Base-by-base conservation (phyloP, 306 rosid species). In the Castanea crenata region DNA sequence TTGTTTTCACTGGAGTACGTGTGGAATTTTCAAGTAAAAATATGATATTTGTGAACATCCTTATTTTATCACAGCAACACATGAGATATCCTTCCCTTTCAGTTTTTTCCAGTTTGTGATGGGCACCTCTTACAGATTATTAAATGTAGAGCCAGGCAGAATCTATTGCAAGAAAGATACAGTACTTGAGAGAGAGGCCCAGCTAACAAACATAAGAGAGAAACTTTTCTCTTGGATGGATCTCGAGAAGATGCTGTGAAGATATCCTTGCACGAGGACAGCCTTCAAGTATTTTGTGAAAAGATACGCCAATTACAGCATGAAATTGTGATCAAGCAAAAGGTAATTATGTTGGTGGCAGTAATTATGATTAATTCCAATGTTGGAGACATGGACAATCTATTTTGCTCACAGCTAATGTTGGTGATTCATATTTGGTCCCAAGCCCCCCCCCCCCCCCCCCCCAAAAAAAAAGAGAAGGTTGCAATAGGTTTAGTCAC, bases 251-350 rank as follows among this genome's bases (percentile, higher is more conserved):
- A 88, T 80, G 79, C 87, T 82, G 80, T 85, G 68, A 77, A 81
- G 72, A 32, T 84, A 69, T 85, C 84, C 56, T 82, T 82, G 27
- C 88, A 86, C 7, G 92, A 91, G 90, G 92, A 91, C 85, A 94
- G 89, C 67, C 90, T 91, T 82, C 87, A 85, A 80, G 89, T 85
- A 71, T 86, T 92, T 79, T 67, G 75, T 78, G 87, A 87, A 78
- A 90, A 82, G 91, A 92, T 92, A 69, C 86, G 81, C 76, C 92
- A 90, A 54, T 71, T 92, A 61, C 99, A 94, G 88, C 61, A 85
- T 83, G 88, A 82, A 85, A 90, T 80, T 82, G 78, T 70, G 68
- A 89, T 93, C 74, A 86, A 75, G 76, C 62, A 83, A 70, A 91
- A 90, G 99, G 97, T 88, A 83, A 75, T 54, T n/a, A 44, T 73